Percentiles rank a stretch among this genome's conserved stretches.
phyloP scores from a whole-genome alignment of 768 basidiomycete species.

The Thelephora ganbajun region DNA sequence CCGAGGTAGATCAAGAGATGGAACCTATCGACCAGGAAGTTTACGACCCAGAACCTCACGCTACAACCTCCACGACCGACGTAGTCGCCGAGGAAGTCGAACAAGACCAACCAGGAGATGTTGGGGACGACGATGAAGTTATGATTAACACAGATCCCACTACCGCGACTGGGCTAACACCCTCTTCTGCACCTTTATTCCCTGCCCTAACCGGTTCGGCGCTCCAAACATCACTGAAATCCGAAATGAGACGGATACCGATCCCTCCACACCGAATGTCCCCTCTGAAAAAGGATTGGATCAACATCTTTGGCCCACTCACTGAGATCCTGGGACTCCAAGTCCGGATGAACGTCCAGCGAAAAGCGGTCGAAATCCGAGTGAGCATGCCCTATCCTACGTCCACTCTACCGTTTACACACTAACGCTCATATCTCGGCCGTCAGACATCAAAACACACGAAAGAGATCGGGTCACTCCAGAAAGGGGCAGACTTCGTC shows the following conservation, averaged over 20 bases:
- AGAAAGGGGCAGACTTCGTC: slow-evolving; percentile 95
- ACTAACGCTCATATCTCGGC: background rate
- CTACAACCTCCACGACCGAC: slow-evolving; percentile 34
- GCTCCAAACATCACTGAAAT: slow-evolving; percentile 44
- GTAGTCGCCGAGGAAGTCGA: slow-evolving; percentile 1
- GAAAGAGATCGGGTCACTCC: slow-evolving; percentile 82
- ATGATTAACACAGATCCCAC: slow-evolving; percentile 43
- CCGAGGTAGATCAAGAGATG: background rate
- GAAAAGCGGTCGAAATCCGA: slow-evolving; percentile 83
- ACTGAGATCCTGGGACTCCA: slow-evolving; percentile 91
- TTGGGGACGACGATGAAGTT: slow-evolving; percentile 34
- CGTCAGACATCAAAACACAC: slow-evolving; percentile 86
- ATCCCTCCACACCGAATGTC: slow-evolving; percentile 98
- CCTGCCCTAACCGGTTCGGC: slow-evolving; percentile 51
- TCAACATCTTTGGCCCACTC: slow-evolving; percentile 87
- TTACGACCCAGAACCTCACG: slow-evolving; percentile 44
- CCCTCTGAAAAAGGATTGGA: slow-evolving; percentile 92
- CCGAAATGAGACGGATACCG: slow-evolving; percentile 78
- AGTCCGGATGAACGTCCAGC: slow-evolving; percentile 91
- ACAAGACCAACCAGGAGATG: slow-evolving; percentile 7
- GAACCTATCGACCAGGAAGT: background rate
- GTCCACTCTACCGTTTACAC: background rate
- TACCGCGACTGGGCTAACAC: slow-evolving; percentile 10
- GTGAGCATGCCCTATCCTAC: slow-evolving; percentile 31
- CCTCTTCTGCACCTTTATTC: slow-evolving; percentile 49